Evolutionary conservation across 208 protist species (phyloP).

Genomic region (Trypanosoma caninum): DNA sequence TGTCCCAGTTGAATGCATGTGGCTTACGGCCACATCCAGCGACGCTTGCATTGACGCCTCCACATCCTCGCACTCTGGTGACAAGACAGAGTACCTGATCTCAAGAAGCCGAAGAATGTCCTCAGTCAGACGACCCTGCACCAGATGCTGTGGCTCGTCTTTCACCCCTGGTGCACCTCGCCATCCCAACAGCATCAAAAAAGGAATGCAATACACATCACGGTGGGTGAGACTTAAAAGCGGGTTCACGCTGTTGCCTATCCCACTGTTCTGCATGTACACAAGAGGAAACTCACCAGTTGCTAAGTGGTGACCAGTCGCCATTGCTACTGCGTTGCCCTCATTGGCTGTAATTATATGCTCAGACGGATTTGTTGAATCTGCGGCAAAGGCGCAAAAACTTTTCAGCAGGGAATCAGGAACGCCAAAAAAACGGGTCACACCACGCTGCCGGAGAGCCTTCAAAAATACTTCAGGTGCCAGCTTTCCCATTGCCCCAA

Average conservation of each 20-base stretch:
- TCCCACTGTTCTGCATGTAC: slow-evolving; percentile 74
- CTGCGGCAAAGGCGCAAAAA: slow-evolving; percentile 75
- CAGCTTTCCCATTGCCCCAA: slow-evolving; percentile 24
- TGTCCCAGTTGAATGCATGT: slow-evolving; percentile 43
- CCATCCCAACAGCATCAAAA: slow-evolving; percentile 82
- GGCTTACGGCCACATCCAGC: slow-evolving; percentile 52
- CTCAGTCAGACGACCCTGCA: slow-evolving; percentile 59
- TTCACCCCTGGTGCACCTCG: slow-evolving; percentile 53
- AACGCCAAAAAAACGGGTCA: slow-evolving; percentile 78
- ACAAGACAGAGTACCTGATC: slow-evolving; percentile 67
- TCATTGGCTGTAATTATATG: slow-evolving; percentile 82
- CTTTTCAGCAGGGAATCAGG: slow-evolving; percentile 82
- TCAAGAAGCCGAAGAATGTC: slow-evolving; percentile 43
- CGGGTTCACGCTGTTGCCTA: slow-evolving; percentile 79
- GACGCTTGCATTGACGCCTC: slow-evolving; percentile 39
- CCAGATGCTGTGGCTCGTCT: slow-evolving; percentile 69
- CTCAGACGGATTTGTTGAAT: slow-evolving; percentile 42
- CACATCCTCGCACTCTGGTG: slow-evolving; percentile 39
- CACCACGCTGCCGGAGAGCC: slow-evolving; percentile 36
- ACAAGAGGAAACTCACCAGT: slow-evolving; percentile 67
- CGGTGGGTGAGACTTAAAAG: slow-evolving; percentile 59
- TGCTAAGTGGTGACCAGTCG: slow-evolving; percentile 76
- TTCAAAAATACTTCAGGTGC: slow-evolving; percentile 41
- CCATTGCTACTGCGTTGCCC: slow-evolving; percentile 79
- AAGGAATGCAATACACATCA: slow-evolving; percentile 74